Evolutionary conservation across 106 monocot genomes (phyloP).

Genomic region (Allium fistulosum): DNA sequence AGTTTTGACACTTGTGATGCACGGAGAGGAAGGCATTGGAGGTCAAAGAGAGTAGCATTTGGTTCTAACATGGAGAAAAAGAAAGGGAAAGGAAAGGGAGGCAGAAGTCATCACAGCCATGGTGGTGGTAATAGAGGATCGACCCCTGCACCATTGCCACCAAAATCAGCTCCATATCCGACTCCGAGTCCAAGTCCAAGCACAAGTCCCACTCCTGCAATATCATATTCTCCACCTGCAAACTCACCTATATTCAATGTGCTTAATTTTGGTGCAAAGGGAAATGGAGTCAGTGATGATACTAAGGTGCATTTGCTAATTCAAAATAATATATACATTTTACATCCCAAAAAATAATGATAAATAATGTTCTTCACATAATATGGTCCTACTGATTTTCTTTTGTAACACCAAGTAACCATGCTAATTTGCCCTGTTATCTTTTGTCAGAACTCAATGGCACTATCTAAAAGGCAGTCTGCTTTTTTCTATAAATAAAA

Average conservation of each 20-base stretch:
- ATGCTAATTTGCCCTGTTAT: too few relatives aligned
- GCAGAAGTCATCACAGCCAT: slow-evolving; percentile 7
- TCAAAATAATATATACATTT: too few relatives aligned
- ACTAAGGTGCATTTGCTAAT: slow-evolving; percentile 46
- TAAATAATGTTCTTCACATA: neutral
- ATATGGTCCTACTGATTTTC: neutral
- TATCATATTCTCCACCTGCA: slow-evolving; percentile 3
- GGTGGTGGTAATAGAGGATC: neutral
- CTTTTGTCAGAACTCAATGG: too few relatives aligned
- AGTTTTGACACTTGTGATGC: slow-evolving; percentile 33
- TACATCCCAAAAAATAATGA: too few relatives aligned
- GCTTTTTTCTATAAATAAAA: too few relatives aligned
- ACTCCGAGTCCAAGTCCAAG: slow-evolving; percentile 8
- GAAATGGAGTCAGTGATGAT: slow-evolving; percentile 70
- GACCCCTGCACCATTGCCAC: slow-evolving; percentile 1
- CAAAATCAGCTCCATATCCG: slow-evolving; percentile 9
- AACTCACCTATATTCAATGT: slow-evolving; percentile 38
- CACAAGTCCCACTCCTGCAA: neutral
- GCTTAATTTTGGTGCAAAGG: slow-evolving; percentile 76
- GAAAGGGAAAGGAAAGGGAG: slow-evolving; percentile 40
- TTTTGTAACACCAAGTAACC: neutral
- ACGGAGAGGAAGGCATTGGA: slow-evolving; percentile 66
- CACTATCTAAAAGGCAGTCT: too few relatives aligned
- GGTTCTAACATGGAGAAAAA: slow-evolving; percentile 36
- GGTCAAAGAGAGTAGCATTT: slow-evolving; percentile 17